A percentile compares a stretch with the other conserved stretches of the same genome.
Conservation (phyloP, 805 yeast species). For the Hyphopichia homilentoma region DNA sequence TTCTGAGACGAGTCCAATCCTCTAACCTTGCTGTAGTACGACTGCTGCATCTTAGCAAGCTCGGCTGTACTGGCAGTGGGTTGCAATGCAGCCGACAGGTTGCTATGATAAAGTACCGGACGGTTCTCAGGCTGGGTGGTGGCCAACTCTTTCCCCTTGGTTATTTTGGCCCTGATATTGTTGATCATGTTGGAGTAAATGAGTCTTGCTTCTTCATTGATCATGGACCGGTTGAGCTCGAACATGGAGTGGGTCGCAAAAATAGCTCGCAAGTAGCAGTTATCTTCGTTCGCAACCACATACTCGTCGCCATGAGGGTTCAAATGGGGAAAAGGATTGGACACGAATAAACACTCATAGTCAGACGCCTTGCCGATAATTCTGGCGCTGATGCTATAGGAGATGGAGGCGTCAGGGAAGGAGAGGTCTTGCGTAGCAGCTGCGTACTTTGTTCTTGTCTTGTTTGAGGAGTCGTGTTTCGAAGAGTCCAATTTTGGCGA, state of each 20-base stretch:
- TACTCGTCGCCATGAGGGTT: conserved; percentile 21
- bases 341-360: conserved; percentile 15
- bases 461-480: background rate
- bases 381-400: conserved; percentile 33
- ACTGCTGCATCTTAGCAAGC: conserved; percentile 26
- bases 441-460: background rate
- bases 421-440: conserved; percentile 22
- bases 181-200: conserved; percentile 25
- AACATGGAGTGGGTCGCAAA: conserved; percentile 20
- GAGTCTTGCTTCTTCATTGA: conserved; percentile 30
- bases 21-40: conserved; percentile 17
- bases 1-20: background rate
- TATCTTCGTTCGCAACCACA: conserved; percentile 27
- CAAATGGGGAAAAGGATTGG: conserved; percentile 10
- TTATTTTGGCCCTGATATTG: conserved; percentile 25
- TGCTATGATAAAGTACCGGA: conserved; percentile 3
- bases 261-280: conserved; percentile 21
- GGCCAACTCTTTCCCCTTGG: conserved; percentile 20
- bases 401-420: conserved; percentile 24
- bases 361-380: conserved; percentile 35
- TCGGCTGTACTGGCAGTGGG: conserved; percentile 22
- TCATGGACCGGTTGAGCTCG: conserved; percentile 26
- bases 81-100: conserved; percentile 5
- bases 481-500: too few species aligned
- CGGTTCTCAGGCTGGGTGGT: conserved; percentile 6